Evolutionary conservation across 176 grass and related monocot species (phyloP), one percentile per base, ranked within the genome.

Genomic region (Aegilops sharonensis): DNA sequence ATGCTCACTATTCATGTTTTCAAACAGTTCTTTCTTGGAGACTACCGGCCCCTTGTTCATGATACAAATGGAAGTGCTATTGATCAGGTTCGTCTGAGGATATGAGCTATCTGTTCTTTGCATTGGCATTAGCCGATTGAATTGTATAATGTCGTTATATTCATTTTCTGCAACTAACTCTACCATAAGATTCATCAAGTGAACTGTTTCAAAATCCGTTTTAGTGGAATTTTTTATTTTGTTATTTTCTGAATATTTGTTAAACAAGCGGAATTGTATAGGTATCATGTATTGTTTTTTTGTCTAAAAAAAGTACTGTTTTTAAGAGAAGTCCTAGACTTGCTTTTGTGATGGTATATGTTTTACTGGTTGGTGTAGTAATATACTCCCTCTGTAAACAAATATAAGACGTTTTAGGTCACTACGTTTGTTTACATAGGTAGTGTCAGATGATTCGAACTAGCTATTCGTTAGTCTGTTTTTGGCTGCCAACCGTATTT

Each of bases 1-100:
- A 82, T 85, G 30, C 25, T 85, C 32, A 85, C 78, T 74, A 21
- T 60, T 14, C 43, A 23, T 65, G 32, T 59, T 12, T 72, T 84
- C 69, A 8, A 47, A 84, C 79, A 98, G 96, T 98, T 98, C 66
- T 98, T 98, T 87, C 96, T 98, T 80, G 96, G 96, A 85, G 96
- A 98, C 68, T 98, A 98, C 81, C 92, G 96, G 3, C 96, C 96
- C 15, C 93, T 98, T 84, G 89, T 89, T 57, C 93, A 83, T 68
- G 96, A 98, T 86, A 81, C 87, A 37, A 92, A 84, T 86, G 93
- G 96, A 89, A 89, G 62, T 83, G 88, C 78, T 83, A 85, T 98
- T 61, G 96, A 98, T 87, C 96, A 98, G 96, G 96, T 95, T 88
- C 71, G 74, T 67, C 68, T 43, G 59, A 78, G 71, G 45, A 70